These are phyloP conservation scores for Pseudocercospora musae DNA, from an alignment of 2,329 filamentous ascomycete species.

Conservation along the genomic window DNA sequence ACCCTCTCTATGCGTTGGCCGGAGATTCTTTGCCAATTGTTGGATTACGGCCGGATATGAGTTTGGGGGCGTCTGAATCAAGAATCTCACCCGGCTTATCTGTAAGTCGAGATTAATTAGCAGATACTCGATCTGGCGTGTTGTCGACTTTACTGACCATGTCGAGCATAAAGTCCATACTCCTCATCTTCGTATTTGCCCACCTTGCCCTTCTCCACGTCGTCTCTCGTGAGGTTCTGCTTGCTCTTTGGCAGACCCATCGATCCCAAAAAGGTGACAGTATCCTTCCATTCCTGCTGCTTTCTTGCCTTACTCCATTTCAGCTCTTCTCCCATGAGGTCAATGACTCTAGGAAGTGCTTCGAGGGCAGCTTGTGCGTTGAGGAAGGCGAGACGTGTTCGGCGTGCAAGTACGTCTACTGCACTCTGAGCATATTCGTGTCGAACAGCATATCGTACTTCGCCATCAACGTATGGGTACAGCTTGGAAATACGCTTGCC, in stretches of 20 bases:
- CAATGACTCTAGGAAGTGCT: slow-evolving; percentile 78
- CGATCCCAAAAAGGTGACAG: slow-evolving; percentile 55
- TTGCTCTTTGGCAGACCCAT: slow-evolving; percentile 62
- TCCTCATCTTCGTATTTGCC: slow-evolving; percentile 50
- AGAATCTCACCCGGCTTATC: slow-evolving; percentile 24
- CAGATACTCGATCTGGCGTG: not conserved
- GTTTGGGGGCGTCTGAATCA: slow-evolving; percentile 11
- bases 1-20: slow-evolving; percentile 20
- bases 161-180: slow-evolving; percentile 48
- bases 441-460: slow-evolving; percentile 80
- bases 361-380: slow-evolving; percentile 89
- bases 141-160: slow-evolving; percentile 40
- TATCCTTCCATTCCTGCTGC: slow-evolving; percentile 77
- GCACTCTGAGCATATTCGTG: slow-evolving; percentile 92
- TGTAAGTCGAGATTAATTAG: not conserved
- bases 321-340: slow-evolving; percentile 83
- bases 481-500: slow-evolving; percentile 75
- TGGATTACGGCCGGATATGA: slow-evolving; percentile 18
- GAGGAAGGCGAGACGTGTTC: slow-evolving; percentile 82
- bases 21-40: slow-evolving; percentile 19
- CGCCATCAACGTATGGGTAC: slow-evolving; percentile 89
- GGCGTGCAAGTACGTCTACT: slow-evolving; percentile 79
- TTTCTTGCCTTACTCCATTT: slow-evolving; percentile 71
- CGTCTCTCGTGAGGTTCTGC: slow-evolving; percentile 52
- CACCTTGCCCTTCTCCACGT: slow-evolving; percentile 57